A percentile compares a stretch with the other conserved stretches of the same genome.
These are phyloP conservation scores for Pyrenochaeta sp. DNA, from an alignment of 2,329 filamentous ascomycete genomes.

Conservation along the genomic window DNA sequence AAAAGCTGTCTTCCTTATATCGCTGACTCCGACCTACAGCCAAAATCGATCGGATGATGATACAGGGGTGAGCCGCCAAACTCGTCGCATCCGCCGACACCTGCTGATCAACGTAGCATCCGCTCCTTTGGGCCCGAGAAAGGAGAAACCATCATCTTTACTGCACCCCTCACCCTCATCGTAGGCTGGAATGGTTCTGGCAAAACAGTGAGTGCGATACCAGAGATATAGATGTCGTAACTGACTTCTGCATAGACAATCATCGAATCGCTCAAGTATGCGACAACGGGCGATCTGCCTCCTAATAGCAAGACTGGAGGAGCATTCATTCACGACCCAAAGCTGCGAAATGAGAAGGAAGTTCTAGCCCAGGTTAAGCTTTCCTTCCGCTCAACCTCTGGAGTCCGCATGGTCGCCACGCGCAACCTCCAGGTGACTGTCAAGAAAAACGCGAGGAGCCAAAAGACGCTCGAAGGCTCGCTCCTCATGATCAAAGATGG, in stretches of 20 bases:
- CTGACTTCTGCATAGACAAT: constrained; percentile 69
- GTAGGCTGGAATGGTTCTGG: constrained; percentile 97
- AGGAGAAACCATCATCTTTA: constrained; percentile 84
- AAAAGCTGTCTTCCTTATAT: neutral
- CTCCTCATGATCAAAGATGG: constrained; percentile 80
- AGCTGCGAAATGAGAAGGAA: constrained; percentile 86
- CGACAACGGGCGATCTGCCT: constrained; percentile 90
- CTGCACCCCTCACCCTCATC: constrained; percentile 91
- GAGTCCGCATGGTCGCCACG: constrained; percentile 81
- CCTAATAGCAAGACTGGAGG: constrained; percentile 87
- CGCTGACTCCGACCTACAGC: constrained; percentile 48
- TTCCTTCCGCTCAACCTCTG: constrained; percentile 80
- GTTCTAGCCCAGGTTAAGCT: constrained; percentile 92
- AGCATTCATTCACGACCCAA: constrained; percentile 97
- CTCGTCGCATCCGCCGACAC: constrained; percentile 3
- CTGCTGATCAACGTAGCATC: constrained; percentile 57
- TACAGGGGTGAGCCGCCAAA: constrained; percentile 67
- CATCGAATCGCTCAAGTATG: constrained; percentile 98
- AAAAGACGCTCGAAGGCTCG: constrained; percentile 86
- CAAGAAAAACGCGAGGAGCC: constrained; percentile 77
- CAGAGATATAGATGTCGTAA: neutral
- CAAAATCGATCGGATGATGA: constrained; percentile 88
- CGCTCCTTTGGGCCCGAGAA: constrained; percentile 84
- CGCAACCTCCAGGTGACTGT: constrained; percentile 86
- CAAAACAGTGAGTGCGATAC: constrained; percentile 72